Conservation (phyloP, 805 yeast species). For the Schwanniomyces pseudopolymorphus region DNA sequence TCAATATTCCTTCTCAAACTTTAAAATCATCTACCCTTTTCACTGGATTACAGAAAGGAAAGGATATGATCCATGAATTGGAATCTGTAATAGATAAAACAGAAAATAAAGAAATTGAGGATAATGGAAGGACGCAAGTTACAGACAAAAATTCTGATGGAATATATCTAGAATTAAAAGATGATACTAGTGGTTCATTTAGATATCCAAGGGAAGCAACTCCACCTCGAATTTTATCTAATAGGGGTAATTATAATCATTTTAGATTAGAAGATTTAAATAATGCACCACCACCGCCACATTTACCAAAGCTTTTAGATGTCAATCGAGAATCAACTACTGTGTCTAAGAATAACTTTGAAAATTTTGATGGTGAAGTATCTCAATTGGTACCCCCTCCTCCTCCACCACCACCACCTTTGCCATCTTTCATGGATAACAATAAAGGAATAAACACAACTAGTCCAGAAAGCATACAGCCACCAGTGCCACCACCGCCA, state of each 20-base stretch:
- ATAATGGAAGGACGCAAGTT: conserved; percentile 1
- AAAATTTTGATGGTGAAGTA: not conserved
- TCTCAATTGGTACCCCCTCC: conserved; percentile 4
- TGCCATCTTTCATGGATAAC: conserved; percentile 10
- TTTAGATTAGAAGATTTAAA: not conserved
- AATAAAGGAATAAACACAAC: not conserved
- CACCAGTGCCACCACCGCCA: conserved; percentile 19
- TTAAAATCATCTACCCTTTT: not conserved
- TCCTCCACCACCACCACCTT: conserved; percentile 19
- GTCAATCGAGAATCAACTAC: not conserved
- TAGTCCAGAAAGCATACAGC: conserved; percentile 3
- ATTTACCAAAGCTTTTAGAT: not conserved
- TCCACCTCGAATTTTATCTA: not conserved
- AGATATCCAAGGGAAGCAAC: not conserved
- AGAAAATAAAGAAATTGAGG: not conserved
- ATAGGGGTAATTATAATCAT: not conserved
- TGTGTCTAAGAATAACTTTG: not conserved
- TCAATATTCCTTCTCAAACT: conserved; percentile 2
- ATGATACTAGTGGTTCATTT: not conserved
- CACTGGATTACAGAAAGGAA: not conserved
- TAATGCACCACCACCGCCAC: conserved; percentile 1
- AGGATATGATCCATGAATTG: conserved; percentile 14
- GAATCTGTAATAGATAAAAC: conserved; percentile 8
- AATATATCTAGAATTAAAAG: not conserved
- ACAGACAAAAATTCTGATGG: conserved; percentile 2